Base-by-base conservation (phyloP, 352 stramenopile genomes). In the Phytopythium boreale region DNA sequence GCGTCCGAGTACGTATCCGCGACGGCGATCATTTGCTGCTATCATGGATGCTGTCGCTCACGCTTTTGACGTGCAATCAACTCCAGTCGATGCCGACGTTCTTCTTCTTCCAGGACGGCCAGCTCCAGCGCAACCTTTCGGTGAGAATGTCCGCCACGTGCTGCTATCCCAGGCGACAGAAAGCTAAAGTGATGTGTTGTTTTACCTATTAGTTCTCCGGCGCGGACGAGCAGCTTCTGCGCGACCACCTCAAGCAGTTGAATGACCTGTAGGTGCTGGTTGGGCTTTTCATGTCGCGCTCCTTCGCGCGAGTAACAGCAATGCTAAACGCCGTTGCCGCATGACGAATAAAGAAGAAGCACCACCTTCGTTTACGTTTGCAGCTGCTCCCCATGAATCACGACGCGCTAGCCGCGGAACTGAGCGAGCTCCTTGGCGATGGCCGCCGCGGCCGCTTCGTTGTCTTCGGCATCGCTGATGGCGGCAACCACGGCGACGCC, bases 11-110 rank as follows among this genome's bases (percentile, higher is more conserved):
- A 74, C 63, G 88, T 79, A 2, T 24, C 27, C 8, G 9, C 22
- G 10, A 39, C 34, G 4, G 19, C 20, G 19, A 17, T 36, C 17
- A 26, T 31, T 20, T 39, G 34, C 1, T 26, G 4, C 39, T 7
- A 0, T 4, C 17, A 15, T 14, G 17, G 8, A 15, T 31, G 11
- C 22, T 19, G 22, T 20, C 44, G 10, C 44, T 50, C n/a, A 50
- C 44, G 27, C 44, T 27, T 31, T 15, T 31, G 46, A 22, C 46
- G 46, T 20, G 46, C 43, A 0, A 50, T 50, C 5, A 4, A 24
- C 26, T 46, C 29, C 55, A 95, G 87, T 93, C 87, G 59, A 96
- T 96, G 87, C 87, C 87, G 20, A 96, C 87, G 53, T 96, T 96
- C 73, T 92, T 87, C 59, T 88, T 88, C 67, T 94, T 94, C 66